A percentile compares a stretch with the other conserved stretches of the same genome.
Evolutionary conservation across 352 stramenopile species (phyloP).

Genomic region (Globisporangium perplexum): DNA sequence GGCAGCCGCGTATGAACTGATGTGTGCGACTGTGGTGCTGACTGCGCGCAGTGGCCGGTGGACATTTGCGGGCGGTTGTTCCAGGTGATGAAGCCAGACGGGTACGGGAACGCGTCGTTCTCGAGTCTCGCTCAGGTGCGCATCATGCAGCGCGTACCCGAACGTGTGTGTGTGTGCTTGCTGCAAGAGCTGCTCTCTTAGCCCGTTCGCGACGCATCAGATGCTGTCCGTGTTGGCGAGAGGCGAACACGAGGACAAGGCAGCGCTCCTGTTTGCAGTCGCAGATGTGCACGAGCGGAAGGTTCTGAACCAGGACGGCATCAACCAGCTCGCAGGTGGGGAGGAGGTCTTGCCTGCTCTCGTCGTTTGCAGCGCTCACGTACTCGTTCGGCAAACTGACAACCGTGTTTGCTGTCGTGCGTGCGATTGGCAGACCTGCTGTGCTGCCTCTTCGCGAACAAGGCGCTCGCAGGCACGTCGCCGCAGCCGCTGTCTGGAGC

Average conservation of each 20-base stretch:
- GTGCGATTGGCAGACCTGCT: slow-evolving; percentile 27
- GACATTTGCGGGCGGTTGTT: slow-evolving; percentile 37
- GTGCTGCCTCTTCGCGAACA: slow-evolving; percentile 40
- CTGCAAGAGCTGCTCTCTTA: not conserved
- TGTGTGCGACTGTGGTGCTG: not conserved
- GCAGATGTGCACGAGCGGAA: slow-evolving; percentile 20
- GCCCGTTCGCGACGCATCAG: slow-evolving; percentile 7
- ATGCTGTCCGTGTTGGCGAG: slow-evolving; percentile 37
- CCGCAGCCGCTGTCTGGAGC: slow-evolving; percentile 1
- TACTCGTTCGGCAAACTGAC: not conserved
- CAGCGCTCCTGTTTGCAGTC: slow-evolving; percentile 45
- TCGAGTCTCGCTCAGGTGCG: slow-evolving; percentile 53
- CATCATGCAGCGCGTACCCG: not conserved
- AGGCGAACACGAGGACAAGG: slow-evolving; percentile 42
- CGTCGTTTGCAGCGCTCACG: too few species aligned
- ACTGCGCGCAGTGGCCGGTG: slow-evolving; percentile 30
- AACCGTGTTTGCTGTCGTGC: not conserved
- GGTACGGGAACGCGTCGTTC: slow-evolving; percentile 60
- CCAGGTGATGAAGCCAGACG: slow-evolving; percentile 41
- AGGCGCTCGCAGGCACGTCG: slow-evolving; percentile 17
- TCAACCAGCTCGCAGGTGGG: slow-evolving; percentile 45
- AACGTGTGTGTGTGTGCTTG: not conserved
- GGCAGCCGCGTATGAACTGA: too few species aligned
- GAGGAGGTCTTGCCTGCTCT: not conserved
- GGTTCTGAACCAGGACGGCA: slow-evolving; percentile 27